phyloP scores from a whole-genome alignment of 2,329 filamentous ascomycete genomes.

The Penicillium sumatraense region DNA sequence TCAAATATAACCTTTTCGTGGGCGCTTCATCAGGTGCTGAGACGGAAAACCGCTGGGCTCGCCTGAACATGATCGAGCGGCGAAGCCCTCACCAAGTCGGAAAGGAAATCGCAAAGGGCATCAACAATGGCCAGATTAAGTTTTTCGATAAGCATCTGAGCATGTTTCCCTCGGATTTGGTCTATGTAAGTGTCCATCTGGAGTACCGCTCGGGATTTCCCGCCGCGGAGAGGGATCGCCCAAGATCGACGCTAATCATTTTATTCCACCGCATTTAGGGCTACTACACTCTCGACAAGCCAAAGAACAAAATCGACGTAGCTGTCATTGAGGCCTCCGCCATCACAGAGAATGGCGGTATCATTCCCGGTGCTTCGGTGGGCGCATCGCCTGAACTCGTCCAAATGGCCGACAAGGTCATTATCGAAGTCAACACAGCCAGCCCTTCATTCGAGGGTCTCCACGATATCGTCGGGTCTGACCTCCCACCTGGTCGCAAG shows the following conservation, averaged over 20 bases:
- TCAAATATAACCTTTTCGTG: conserved; percentile 86
- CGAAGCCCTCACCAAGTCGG: conserved; percentile 86
- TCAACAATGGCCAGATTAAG: conserved; percentile 85
- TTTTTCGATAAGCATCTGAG: conserved; percentile 94
- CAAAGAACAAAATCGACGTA: conserved; percentile 76
- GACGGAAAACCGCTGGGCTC: conserved; percentile 91
- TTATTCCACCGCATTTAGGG: conserved; percentile 53
- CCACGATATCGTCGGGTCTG: conserved; percentile 90
- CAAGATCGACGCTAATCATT: conserved; percentile 14
- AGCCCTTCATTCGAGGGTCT: conserved; percentile 84
- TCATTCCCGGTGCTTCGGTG: conserved; percentile 84
- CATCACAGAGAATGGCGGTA: conserved; percentile 86
- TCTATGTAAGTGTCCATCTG: conserved; percentile 63
- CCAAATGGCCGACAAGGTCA: conserved; percentile 90
- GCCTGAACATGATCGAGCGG: conserved; percentile 85
- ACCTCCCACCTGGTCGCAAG: conserved; percentile 78
- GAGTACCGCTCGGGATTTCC: conserved; percentile 4
- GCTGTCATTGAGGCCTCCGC: conserved; percentile 84
- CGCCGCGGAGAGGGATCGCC: conserved; percentile 7
- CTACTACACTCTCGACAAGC: conserved; percentile 81
- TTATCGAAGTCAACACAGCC: conserved; percentile 89
- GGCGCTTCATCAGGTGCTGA: conserved; percentile 88
- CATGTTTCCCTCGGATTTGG: conserved; percentile 87
- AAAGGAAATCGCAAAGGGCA: conserved; percentile 86
- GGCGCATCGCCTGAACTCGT: conserved; percentile 84